Base-by-base conservation (phyloP, 495 filamentous ascomycete species). In the Aspergillus kassunensis region DNA sequence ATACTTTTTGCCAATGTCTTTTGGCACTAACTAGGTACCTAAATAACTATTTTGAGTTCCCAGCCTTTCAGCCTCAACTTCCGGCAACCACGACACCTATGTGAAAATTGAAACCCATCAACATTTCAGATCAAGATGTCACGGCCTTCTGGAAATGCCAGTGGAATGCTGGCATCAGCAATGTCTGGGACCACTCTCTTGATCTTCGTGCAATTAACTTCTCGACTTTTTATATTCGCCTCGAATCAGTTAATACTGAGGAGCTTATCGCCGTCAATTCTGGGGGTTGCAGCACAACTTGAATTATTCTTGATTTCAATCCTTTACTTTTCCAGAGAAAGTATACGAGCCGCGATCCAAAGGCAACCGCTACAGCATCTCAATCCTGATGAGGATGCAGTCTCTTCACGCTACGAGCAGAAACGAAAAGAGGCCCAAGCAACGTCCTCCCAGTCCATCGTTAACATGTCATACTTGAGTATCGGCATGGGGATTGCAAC, bases 231-330 rank as follows among this genome's bases (percentile, higher is more conserved):
- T 53, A 97, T 93, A 21, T 99, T 99, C 68, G 66, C 81, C 37
- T 83, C 91, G 49, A 97, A 97, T 74, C 91, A 97, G 66, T 46
- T 93, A 41, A 82, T 97, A 10, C 75, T 99, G 4, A 89, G 91
- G 31, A 90, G 84, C 60, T 72, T 97, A 18, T 92, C 90, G 0
- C 91, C 93, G 0, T 79, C 86, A 35, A 75, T 91, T 0, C 77
- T 97, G 1, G 93, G 91, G 4, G 76, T 93, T 23, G 87, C 91
- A 1, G 82, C 90, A 3, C 95, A 96, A 64, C 79, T 97, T 4
- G 93, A 99, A 54, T 80, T 97, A 2, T 96, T 88, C 66, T 89
- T 89, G 50, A 84, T 91, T 24, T 86, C 89, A 2, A 84, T 95
- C 10, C 75, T 97, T 2, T 96, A 90, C 65, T 97, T 97, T 57